Evolutionary conservation across 2,329 filamentous ascomycete genomes (phyloP), one percentile per base, ranked within the genome.

Genomic region (Paramyrothecium sp.): DNA sequence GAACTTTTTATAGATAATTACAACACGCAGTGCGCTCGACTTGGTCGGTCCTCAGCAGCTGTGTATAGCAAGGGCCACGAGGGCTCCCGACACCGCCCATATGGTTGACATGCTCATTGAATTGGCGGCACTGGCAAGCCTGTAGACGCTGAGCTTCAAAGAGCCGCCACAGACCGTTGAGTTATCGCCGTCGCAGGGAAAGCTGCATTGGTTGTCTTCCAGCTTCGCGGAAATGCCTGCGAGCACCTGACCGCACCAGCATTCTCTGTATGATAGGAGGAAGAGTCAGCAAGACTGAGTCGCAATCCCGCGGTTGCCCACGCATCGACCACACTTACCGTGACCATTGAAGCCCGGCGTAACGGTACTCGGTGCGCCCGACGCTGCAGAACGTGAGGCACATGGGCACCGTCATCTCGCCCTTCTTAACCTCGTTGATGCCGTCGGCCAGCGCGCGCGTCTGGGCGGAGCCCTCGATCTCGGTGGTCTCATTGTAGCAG

Each of bases 401-500:
- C 57, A 69, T 63, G 19, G 74, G 69, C 11, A 81, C 80, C 22
- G 82, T 85, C 79, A 86, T 82, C 59, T 71, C 70, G 55, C 75
- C 78, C 11, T 73, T 65, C 17, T 66, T 61, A 46, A 78, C 74
- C 56, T 75, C 67, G 60, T 74, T 73, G 51, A 65, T 66, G 51
- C 78, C 78, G 50, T 73, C 76, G 20, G 69, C 62, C 4, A 87
- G 72, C 17, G 83, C 81, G 75, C 81, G 63, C 75, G 77, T 52
- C 58, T 67, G 51, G 26, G 73, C 72, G 4, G 80, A 75, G 58
- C 71, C 69, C 16, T 69, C 59, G 16, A 81, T 65, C 44, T 73
- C 71, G n/a, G 75, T 78, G 2, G 83, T 85, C 66, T 87, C 84
- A 63, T 84, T 83, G 72, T 73, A 86, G 73, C 84, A 87, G 56